Percentiles rank a stretch among this genome's conserved stretches.
These are phyloP conservation scores for Cardiosporidium cionae DNA, from an alignment of 169 alveolate genomes.

Conservation along the genomic window DNA sequence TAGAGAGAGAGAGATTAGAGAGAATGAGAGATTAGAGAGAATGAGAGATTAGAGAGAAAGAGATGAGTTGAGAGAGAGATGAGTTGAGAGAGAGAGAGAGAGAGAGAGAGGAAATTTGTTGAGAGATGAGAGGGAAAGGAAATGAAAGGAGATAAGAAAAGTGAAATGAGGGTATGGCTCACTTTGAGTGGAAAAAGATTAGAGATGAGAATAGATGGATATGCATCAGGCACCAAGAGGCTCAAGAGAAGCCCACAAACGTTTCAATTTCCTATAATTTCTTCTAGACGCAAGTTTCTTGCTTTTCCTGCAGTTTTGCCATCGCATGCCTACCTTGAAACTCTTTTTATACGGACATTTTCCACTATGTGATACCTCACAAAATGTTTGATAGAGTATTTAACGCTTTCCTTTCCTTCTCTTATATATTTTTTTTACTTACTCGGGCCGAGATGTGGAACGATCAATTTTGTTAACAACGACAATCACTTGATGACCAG, in stretches of 20 bases:
- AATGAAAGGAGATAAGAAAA: no score
- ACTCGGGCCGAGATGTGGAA: constrained; percentile 49
- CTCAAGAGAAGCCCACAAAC: background rate
- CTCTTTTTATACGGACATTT: background rate
- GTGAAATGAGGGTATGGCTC: no score
- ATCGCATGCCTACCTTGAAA: background rate
- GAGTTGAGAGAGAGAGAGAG: no score
- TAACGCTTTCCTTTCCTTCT: background rate
- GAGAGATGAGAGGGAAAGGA: no score
- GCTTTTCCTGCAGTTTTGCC: background rate
- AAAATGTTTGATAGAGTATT: background rate
- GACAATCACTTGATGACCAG: constrained; percentile 34
- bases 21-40: no score
- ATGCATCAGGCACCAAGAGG: no score
- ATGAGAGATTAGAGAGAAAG: no score
- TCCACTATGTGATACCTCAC: background rate
- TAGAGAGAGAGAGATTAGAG: no score
- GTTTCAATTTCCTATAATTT: background rate
- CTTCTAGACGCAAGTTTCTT: background rate
- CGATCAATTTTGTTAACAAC: constrained; percentile 75
- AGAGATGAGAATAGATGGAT: no score
- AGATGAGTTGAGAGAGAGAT: no score
- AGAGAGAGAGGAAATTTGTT: no score
- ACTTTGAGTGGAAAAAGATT: no score
- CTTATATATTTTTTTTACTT: background rate